A percentile compares a stretch with the other conserved stretches of the same genome.
phyloP scores from a whole-genome alignment of 768 basidiomycete genomes.

The Mycena maculata region DNA sequence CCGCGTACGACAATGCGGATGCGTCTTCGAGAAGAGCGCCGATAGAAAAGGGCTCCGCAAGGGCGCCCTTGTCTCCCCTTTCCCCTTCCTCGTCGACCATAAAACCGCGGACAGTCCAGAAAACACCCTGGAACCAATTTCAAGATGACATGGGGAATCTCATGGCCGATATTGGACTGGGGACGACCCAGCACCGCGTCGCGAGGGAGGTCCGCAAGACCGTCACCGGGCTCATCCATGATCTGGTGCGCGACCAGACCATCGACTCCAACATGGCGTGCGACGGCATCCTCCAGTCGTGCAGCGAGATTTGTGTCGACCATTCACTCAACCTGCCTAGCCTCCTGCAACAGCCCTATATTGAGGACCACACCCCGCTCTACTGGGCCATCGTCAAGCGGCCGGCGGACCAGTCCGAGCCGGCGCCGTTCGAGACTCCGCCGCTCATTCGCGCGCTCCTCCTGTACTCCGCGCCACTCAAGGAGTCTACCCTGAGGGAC shows the following conservation, averaged over 20 bases:
- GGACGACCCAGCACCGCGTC: conserved; percentile 41
- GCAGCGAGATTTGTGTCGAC: conserved; percentile 55
- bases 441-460: conserved; percentile 53
- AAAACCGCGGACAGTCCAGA: conserved; percentile 19
- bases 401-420: conserved; percentile 32
- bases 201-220: conserved; percentile 44
- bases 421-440: conserved; percentile 25
- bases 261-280: conserved; percentile 30
- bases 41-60: conserved; percentile 9
- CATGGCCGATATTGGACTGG: conserved; percentile 17
- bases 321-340: conserved; percentile 52
- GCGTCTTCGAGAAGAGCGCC: not conserved
- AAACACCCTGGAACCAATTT: conserved; percentile 19
- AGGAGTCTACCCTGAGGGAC: conserved; percentile 53
- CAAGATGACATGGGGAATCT: conserved; percentile 21
- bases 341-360: conserved; percentile 57
- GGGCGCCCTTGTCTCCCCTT: not conserved
- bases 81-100: conserved; percentile 9
- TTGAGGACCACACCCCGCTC: conserved; percentile 60
- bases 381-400: conserved; percentile 67
- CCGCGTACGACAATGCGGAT: conserved; percentile 18
- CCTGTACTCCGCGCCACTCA: conserved; percentile 37
- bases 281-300: conserved; percentile 54
- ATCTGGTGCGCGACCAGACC: conserved; percentile 46
- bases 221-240: conserved; percentile 52